These are phyloP conservation scores for Suillus paluster DNA, from an alignment of 768 basidiomycete species.

Conservation along the genomic window DNA sequence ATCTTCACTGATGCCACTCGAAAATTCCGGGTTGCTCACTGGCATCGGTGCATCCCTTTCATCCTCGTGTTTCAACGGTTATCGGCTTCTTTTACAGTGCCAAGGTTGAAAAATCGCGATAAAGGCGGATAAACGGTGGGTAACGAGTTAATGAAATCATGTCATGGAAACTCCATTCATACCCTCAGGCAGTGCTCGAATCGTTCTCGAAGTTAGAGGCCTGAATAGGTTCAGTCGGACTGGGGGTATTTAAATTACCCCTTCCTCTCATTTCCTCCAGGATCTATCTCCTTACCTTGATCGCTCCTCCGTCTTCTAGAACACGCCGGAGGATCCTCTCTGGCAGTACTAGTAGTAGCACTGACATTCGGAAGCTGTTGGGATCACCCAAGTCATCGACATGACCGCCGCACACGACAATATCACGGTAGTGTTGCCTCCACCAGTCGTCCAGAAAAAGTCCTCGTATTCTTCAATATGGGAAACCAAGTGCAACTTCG, in stretches of 20 bases:
- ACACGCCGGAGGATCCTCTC: background rate
- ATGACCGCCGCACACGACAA: background rate
- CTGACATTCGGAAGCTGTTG: no score
- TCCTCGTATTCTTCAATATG: constrained; percentile 4
- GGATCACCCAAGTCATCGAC: background rate
- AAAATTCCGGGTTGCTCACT: no score
- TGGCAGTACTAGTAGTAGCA: background rate
- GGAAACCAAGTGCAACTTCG: background rate
- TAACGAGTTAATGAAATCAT: background rate
- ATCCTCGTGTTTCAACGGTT: background rate
- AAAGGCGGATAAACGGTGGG: background rate
- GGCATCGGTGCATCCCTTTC: background rate
- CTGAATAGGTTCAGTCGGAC: background rate
- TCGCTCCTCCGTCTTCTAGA: background rate
- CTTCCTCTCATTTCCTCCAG: background rate
- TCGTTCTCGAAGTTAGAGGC: background rate
- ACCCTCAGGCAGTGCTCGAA: background rate
- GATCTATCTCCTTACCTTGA: no score
- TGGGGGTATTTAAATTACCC: background rate
- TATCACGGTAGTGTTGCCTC: background rate
- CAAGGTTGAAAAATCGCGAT: background rate
- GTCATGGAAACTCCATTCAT: background rate
- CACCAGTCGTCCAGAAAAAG: constrained; percentile 13
- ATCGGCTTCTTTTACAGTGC: background rate
- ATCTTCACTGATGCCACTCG: background rate